Evolutionary conservation across 2,329 filamentous ascomycete genomes (phyloP).

Genomic region (Scedosporium boydii): DNA sequence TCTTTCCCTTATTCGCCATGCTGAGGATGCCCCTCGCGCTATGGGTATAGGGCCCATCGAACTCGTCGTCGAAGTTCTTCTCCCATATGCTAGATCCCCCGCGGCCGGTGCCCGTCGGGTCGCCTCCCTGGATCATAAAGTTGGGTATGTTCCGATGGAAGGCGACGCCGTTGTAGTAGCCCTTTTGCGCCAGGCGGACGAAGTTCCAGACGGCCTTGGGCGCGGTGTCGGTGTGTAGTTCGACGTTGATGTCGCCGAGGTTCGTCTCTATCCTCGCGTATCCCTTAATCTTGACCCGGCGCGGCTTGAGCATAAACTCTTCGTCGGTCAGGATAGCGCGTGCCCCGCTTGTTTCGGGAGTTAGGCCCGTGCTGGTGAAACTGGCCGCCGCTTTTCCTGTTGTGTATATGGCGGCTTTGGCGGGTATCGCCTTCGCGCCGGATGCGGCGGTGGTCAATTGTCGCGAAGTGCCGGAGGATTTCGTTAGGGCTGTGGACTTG

Average conservation of each 20-base stretch:
- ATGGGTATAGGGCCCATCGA: constrained; percentile 83
- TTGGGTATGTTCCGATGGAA: constrained; percentile 93
- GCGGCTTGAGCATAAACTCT: constrained; percentile 91
- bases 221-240: constrained; percentile 82
- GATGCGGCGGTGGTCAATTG: neutral
- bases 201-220: constrained; percentile 98
- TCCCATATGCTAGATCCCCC: constrained; percentile 91
- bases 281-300: constrained; percentile 78
- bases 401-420: constrained; percentile 84
- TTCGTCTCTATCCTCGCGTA: constrained; percentile 87
- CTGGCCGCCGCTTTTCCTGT: constrained; percentile 86
- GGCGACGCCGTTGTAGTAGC: constrained; percentile 74
- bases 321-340: constrained; percentile 83
- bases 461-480: constrained; percentile 31
- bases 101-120: constrained; percentile 83
- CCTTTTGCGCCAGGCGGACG: constrained; percentile 73
- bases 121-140: constrained; percentile 97
- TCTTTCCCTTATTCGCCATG: constrained; percentile 99
- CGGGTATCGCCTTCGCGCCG: constrained; percentile 46
- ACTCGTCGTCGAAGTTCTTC: constrained; percentile 88
- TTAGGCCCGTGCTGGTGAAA: constrained; percentile 90
- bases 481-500: constrained; percentile 9
- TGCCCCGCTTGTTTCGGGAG: constrained; percentile 81
- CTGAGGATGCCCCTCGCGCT: constrained; percentile 69
- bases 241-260: constrained; percentile 74